phyloP scores from a whole-genome alignment of 768 basidiomycete species.

The Punctularia strigosozonata region DNA sequence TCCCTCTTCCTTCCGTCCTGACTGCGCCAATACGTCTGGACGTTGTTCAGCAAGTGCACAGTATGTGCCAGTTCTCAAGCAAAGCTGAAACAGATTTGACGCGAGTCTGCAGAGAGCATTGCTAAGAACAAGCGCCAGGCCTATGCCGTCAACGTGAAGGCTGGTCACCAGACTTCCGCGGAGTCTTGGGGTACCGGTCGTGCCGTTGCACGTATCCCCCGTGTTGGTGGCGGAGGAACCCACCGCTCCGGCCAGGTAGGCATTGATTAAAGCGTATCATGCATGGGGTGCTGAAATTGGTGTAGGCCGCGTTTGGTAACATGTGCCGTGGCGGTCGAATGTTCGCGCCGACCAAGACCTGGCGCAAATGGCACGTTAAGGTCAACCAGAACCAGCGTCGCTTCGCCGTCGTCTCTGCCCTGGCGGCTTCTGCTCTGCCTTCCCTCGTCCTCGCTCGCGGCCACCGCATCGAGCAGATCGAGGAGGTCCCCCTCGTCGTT shows the following conservation, averaged over 20 bases:
- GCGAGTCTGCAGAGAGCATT: slow-evolving; percentile 63
- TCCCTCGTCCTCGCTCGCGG: slow-evolving; percentile 98
- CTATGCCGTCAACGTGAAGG: slow-evolving; percentile 94
- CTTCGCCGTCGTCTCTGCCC: slow-evolving; percentile 93
- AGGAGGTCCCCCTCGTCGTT: slow-evolving; percentile 94
- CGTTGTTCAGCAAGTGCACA: slow-evolving; percentile 98
- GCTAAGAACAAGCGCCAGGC: slow-evolving; percentile 98
- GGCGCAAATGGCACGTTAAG: slow-evolving; percentile 99
- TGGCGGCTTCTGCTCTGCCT: slow-evolving; percentile 95
- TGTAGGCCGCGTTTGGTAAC: slow-evolving; percentile 96
- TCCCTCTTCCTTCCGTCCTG: slow-evolving; percentile 90
- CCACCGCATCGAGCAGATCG: slow-evolving; percentile 94
- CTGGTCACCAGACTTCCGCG: slow-evolving; percentile 97
- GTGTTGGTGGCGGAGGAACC: slow-evolving; percentile 98
- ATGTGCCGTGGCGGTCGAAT: slow-evolving; percentile 99
- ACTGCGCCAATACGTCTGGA: slow-evolving; percentile 98
- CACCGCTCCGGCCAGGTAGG: slow-evolving; percentile 93
- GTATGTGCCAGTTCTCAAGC: slow-evolving; percentile 40
- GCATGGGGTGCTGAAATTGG: slow-evolving; percentile 5
- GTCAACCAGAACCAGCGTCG: slow-evolving; percentile 99
- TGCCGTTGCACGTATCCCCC: slow-evolving; percentile 99
- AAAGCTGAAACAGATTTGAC: slow-evolving; percentile 6
- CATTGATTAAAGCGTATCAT: slow-evolving; percentile 2
- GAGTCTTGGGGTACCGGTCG: slow-evolving; percentile 99
- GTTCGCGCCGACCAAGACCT: slow-evolving; percentile 99